These are phyloP conservation scores for Elaeis guineensis DNA, from an alignment of 176 grass and related monocot species.

Conservation along the genomic window DNA sequence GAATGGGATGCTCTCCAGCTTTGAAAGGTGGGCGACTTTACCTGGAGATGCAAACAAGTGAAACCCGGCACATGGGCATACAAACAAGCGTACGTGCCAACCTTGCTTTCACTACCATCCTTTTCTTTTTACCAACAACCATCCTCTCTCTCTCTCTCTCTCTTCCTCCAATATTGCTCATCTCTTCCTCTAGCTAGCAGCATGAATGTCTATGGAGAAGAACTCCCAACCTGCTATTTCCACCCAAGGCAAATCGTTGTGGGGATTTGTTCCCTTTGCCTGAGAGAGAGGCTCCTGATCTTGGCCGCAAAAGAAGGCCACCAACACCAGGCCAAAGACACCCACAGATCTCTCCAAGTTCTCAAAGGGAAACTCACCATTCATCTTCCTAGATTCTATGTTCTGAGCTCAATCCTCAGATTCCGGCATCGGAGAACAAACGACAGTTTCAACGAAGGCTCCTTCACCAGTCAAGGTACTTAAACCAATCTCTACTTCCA, in stretches of 20 bases:
- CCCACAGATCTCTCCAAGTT: not conserved
- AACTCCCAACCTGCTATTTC: slow-evolving; percentile 1
- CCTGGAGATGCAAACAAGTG: no score
- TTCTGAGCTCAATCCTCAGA: not conserved
- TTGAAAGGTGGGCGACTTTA: no score
- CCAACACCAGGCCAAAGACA: not conserved
- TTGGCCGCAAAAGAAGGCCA: slow-evolving; percentile 10
- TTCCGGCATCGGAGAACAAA: not conserved
- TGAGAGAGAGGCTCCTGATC: slow-evolving; percentile 12
- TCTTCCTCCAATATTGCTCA: no score
- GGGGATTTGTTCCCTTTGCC: slow-evolving; percentile 13
- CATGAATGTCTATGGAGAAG: no score
- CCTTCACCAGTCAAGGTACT: slow-evolving; percentile 9
- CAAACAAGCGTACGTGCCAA: no score
- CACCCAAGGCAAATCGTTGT: slow-evolving; percentile 14
- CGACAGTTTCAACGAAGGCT: not conserved
- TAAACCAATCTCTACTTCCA: not conserved
- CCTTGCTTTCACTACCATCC: no score
- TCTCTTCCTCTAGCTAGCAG: no score
- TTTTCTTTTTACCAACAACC: no score
- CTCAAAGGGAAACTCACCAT: not conserved
- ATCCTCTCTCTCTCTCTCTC: no score
- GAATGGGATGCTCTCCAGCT: no score
- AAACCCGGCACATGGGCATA: no score
- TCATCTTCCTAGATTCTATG: slow-evolving; percentile 1